Percentiles rank a stretch among this genome's conserved stretches.
These are phyloP conservation scores for Mortierella sp. DNA, from an alignment of 371 early-diverging fungal species.

Conservation along the genomic window DNA sequence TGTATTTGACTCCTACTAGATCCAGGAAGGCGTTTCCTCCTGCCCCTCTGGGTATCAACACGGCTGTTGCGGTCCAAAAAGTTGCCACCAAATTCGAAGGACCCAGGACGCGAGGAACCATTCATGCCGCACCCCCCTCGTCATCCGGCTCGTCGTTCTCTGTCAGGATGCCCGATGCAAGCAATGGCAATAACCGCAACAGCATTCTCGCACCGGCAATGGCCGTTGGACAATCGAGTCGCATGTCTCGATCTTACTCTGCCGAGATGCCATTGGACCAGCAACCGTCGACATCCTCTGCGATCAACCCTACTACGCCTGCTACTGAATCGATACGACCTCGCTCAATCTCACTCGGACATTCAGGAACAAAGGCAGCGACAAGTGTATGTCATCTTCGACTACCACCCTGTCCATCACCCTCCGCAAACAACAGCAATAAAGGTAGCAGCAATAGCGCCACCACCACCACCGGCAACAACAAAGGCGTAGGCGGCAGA, in stretches of 20 bases:
- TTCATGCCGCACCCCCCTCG: neutral
- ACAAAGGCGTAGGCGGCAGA: neutral
- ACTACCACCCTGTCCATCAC: neutral
- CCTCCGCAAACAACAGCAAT: conserved; percentile 1
- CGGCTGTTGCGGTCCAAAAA: neutral
- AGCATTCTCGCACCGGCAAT: neutral
- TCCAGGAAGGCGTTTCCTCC: neutral
- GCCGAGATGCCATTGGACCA: neutral
- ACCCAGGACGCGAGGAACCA: neutral
- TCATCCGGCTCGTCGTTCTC: conserved; percentile 7
- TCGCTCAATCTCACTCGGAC: neutral
- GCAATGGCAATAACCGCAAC: neutral
- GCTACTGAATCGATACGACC: neutral
- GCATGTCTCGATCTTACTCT: neutral
- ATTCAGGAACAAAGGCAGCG: neutral
- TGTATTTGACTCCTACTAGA: neutral
- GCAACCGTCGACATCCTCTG: neutral
- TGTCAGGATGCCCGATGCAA: neutral
- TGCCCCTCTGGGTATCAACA: neutral
- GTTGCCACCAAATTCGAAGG: conserved; percentile 1
- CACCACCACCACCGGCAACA: neutral
- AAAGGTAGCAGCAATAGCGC: neutral
- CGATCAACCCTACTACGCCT: neutral
- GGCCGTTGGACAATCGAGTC: neutral
- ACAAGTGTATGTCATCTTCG: neutral